Conservation (phyloP, 2,329 filamentous ascomycete genomes). For the Teratosphaeria pseudoeucalypti region DNA sequence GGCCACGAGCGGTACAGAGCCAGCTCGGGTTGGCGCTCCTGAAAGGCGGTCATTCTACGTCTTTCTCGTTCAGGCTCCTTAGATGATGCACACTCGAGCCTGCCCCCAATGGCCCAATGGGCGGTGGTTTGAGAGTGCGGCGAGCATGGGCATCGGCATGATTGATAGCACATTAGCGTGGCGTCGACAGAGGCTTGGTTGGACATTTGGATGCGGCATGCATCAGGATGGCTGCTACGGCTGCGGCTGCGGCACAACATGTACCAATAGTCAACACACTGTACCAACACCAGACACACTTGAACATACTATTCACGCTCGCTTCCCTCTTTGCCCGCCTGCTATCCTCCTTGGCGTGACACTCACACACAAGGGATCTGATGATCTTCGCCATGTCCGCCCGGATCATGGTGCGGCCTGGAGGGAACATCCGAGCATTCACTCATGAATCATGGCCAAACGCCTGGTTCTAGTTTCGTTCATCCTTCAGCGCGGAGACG, state of each 20-base stretch:
- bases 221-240: not conserved
- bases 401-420: too few species aligned
- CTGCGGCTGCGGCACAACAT: not conserved
- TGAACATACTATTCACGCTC: not conserved
- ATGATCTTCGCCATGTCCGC: too few species aligned
- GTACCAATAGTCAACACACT: too few species aligned
- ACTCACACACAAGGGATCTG: too few species aligned
- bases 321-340: not conserved
- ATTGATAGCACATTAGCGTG: not conserved
- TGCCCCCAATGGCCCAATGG: too few species aligned
- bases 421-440: too few species aligned
- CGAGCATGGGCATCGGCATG: not conserved
- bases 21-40: constrained; percentile 11
- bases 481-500: too few species aligned
- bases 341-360: too few species aligned
- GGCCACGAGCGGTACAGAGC: constrained; percentile 3
- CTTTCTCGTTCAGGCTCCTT: not conserved
- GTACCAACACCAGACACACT: not conserved
- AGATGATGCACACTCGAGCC: not conserved
- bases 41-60: constrained; percentile 18
- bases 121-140: not conserved
- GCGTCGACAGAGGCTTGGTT: not conserved
- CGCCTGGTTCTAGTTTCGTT: too few species aligned
- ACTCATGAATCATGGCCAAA: too few species aligned
- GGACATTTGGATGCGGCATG: not conserved